Conservation (phyloP, 345 rosid species). For the Sapria himalayana region DNA sequence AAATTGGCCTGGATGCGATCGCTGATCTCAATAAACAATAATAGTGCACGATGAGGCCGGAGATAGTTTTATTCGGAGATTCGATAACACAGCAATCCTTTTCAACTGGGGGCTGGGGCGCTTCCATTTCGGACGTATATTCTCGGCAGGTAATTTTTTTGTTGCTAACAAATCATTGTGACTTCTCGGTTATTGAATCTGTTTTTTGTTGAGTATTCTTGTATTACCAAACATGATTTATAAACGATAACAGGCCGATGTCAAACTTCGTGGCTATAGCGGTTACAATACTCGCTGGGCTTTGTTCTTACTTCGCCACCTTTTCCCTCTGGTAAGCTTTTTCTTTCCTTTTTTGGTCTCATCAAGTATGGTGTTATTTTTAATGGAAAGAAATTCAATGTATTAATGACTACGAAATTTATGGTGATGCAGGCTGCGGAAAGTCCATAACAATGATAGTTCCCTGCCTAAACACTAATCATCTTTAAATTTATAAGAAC, state of each 20-base stretch:
- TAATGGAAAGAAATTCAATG: too few relatives aligned
- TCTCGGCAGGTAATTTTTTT: constrained; percentile 43
- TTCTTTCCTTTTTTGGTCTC: background rate
- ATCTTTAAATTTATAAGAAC: too few relatives aligned
- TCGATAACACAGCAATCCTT: constrained; percentile 71
- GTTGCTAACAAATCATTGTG: too few relatives aligned
- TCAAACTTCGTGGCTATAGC: constrained; percentile 73
- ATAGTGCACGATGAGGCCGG: constrained; percentile 79
- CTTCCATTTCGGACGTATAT: constrained; percentile 52
- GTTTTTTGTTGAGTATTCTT: background rate
- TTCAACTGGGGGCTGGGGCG: constrained; percentile 77
- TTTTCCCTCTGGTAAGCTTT: constrained; percentile 43
- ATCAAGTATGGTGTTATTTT: too few relatives aligned
- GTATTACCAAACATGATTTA: background rate
- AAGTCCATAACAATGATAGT: too few relatives aligned
- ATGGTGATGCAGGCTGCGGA: too few relatives aligned
- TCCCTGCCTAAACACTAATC: too few relatives aligned
- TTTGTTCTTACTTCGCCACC: constrained; percentile 51
- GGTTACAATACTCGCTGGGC: constrained; percentile 96
- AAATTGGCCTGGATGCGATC: too few relatives aligned
- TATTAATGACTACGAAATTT: too few relatives aligned
- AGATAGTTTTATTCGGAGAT: constrained; percentile 71
- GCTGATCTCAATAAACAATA: too few relatives aligned
- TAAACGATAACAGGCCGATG: constrained; percentile 27
- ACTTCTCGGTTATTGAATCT: background rate